Base-by-base conservation (phyloP, 2,329 filamentous ascomycete species). In the Sporothrix luriei region DNA sequence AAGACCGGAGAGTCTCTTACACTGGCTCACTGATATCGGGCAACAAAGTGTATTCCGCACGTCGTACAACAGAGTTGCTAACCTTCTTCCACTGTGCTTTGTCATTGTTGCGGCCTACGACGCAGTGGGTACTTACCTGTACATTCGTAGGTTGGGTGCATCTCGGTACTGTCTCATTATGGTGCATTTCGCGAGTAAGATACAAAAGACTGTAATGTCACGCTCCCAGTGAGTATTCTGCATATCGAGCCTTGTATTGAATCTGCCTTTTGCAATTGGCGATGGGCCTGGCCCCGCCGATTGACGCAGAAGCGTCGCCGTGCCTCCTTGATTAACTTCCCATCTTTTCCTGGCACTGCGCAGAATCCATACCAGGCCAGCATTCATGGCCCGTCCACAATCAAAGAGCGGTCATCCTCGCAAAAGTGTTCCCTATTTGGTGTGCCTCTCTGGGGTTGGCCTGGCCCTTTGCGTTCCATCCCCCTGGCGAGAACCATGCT, bases 401-500 rank as follows among this genome's bases (percentile, higher is more conserved):
- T 10, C 19, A 9, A 9, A 26, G 52, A 33, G 40, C 40, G 55
- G 29, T n/a, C 19, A n/a, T 61, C 55, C 55, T 33, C 33, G 55
- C 55, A 43, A 61, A 29, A 43, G 10, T 40, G 55, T 61, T 19
- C 54, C 55, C 55, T 61, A 61, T 61, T 61, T 61, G 5, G 19
- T n/a, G 19, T 33, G n/a, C n/a, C 14, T 61, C 19, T n/a, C n/a
- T 43, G 33, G 55, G 29, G 19, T 40, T 61, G 40, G 40, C 40
- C 40, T 59, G 13, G 43, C 19, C 19, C 54, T 10, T 61, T 40
- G 55, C 55, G 40, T 61, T 43, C 54, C 16, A 29, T n/a, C 13
- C 40, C 59, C 43, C 26, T 49, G 62, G 62, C 24, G 24, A 21
- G 62, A 65, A 65, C 62, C 46, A 51, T 65, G 62, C 49, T 65